A percentile compares a stretch with the other conserved stretches of the same genome.
Evolutionary conservation across 805 yeast species (phyloP).

Genomic region (Novakomyces olei): DNA sequence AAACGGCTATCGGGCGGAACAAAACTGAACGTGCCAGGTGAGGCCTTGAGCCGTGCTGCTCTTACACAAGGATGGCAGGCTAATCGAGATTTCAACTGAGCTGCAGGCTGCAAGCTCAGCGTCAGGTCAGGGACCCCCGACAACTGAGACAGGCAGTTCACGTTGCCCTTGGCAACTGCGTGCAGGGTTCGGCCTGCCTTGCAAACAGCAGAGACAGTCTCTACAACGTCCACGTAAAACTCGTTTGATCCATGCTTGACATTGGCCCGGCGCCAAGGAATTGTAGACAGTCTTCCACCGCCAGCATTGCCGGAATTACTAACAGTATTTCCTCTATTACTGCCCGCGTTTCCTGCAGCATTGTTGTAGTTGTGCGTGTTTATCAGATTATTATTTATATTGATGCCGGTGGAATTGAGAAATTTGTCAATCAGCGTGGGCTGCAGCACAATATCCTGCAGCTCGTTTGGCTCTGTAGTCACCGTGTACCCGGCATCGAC

Average conservation of each 20-base stretch:
- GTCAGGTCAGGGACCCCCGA: conserved; percentile 58
- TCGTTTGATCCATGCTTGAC: conserved; percentile 65
- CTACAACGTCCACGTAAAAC: conserved; percentile 62
- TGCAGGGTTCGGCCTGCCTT: not conserved
- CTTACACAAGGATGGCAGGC: conserved; percentile 58
- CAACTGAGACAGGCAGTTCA: conserved; percentile 44
- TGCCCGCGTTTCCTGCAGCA: conserved; percentile 6
- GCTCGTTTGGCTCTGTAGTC: conserved; percentile 44
- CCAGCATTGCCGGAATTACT: conserved; percentile 3
- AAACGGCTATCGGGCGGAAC: conserved; percentile 77
- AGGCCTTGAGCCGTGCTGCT: conserved; percentile 26
- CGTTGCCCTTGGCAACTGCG: conserved; percentile 32
- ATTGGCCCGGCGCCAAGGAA: conserved; percentile 62
- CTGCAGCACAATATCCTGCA: conserved; percentile 49
- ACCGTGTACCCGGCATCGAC: conserved; percentile 58
- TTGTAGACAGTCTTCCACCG: conserved; percentile 12
- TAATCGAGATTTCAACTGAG: conserved; percentile 21
- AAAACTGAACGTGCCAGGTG: conserved; percentile 33
- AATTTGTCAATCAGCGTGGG: conserved; percentile 33
- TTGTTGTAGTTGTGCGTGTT: conserved; percentile 7
- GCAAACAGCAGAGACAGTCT: conserved; percentile 33
- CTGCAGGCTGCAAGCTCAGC: conserved; percentile 23
- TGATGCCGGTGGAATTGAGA: conserved; percentile 19
- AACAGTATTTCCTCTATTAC: no score
- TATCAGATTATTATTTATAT: conserved; percentile 10